Evolutionary conservation across 75 land plant species (phyloP), one percentile per base, ranked within the genome.

Genomic region (Azolla pinnata): DNA sequence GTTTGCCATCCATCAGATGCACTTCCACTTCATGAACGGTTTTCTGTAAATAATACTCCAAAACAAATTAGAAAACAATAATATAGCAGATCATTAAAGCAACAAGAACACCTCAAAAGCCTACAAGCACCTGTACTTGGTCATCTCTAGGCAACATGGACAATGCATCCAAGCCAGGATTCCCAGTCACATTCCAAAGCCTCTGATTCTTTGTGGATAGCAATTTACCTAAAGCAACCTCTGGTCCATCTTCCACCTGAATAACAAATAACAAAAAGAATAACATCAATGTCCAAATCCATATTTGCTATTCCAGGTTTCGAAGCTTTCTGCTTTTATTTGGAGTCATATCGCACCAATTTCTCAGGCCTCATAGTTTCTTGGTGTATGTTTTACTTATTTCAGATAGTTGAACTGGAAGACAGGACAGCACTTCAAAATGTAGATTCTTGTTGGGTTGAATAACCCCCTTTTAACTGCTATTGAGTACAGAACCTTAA

Each of bases 181-280:
- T 67, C 73, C 65, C 74, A 27, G 61, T 61, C 52, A 49, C 60
- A 17, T 64, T 56, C 24, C 62, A 74, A 21, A 61, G 54, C 40
- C 67, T 66, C 69, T 78, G 54, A 50, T 48, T 62, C 49, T 56
- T 81, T 54, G 96, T 73, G 8, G 81, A 82, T 62, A 93, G 80
- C 19, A 93, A 87, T 59, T 77, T 85, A 25, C 90, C 83, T n/a
- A 93, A 74, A 12, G 87, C 90, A 46, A 71, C 69, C 62, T 89
- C 98, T 56, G 96, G 98, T 54, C 79, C 71, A 69, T 85, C 85
- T 67, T 29, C 80, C 62, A 76, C 96, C 98, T 93, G 69, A 25
- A 45, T 32, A 25, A 30, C 57, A 18, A 7, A 46, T 18, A 4
- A 46, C 4, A 46, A 46, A 46, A 2, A 46, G 2, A 46, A 46